Evolutionary conservation across 306 rosid species (phyloP).

Genomic region (Arachis hypogaea): DNA sequence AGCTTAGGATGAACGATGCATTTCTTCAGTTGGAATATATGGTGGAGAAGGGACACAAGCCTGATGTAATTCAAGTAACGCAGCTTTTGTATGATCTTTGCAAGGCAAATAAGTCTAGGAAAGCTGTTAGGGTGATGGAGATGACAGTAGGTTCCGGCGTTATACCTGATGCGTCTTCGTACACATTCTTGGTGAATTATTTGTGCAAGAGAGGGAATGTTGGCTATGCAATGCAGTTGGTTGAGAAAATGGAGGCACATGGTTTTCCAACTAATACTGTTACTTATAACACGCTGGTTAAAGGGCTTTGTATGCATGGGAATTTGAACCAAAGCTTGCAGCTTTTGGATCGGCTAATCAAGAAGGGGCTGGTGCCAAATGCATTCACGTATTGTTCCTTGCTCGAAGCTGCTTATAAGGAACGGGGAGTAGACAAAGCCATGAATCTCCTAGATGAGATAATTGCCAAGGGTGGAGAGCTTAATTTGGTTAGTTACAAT

Average conservation of each 20-base stretch:
- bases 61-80: conserved; percentile 74
- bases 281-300: conserved; percentile 75
- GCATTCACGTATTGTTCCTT: conserved; percentile 76
- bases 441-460: conserved; percentile 70
- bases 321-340: conserved; percentile 71
- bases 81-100: conserved; percentile 89
- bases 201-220: conserved; percentile 82
- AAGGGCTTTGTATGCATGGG: conserved; percentile 81
- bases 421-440: conserved; percentile 82
- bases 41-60: conserved; percentile 77
- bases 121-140: conserved; percentile 76
- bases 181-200: conserved; percentile 63
- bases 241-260: conserved; percentile 78
- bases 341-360: conserved; percentile 67
- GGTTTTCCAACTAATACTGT: conserved; percentile 66
- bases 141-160: conserved; percentile 75
- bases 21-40: conserved; percentile 66
- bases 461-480: conserved; percentile 82
- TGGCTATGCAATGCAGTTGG: conserved; percentile 92
- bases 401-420: conserved; percentile 86
- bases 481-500: conserved; percentile 86
- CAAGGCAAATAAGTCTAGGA: conserved; percentile 63
- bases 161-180: conserved; percentile 74
- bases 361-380: conserved; percentile 82
- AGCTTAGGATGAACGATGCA: conserved; percentile 61